Base-by-base conservation (phyloP, 352 stramenopile genomes). In the Pythium plurisporium region DNA sequence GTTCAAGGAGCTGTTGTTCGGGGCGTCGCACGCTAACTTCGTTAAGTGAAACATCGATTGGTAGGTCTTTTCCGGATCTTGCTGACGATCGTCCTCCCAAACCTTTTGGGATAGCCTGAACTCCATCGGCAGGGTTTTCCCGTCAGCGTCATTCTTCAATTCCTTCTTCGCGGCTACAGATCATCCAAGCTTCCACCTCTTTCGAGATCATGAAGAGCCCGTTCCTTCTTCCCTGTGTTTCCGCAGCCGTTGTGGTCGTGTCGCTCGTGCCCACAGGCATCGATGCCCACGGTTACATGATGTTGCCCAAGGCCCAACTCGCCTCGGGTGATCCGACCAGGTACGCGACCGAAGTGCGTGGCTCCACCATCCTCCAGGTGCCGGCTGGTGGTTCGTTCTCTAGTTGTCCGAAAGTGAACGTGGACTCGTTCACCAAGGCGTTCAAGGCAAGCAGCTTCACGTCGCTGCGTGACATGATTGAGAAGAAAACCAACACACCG, bases 321-420 rank as follows among this genome's bases (percentile, higher is more conserved):
- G 33, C 43, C 8, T 47, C 37, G 19, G 56, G 46, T n/a, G 56
- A 64, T 20, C 46, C 56, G 17, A 58, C 56, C 17, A 8, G 34
- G 33, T 57, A 29, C 46, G 46, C n/a, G 7, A 31, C 42, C 20
- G 26, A 42, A 11, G 80, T 86, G 37, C 62, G 81, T 53, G 65
- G 73, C n/a, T 45, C 54, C 2, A 52, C 33, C 2, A 53, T 62
- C 22, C 59, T 86, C 30, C 69, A 67, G 15, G 64, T 70, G 29
- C 76, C 71, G 2, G 50, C 30, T 12, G 76, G 73, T 29, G 75
- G 74, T 64, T 79, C 73, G 48, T 86, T 64, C 57, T 59, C 44
- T 33, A 60, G 44, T 43, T 58, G 64, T 30, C 52, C 54, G 12
- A 23, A 47, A 25, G 52, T 56, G 31, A 74, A 70, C 63, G 44